Conservation (phyloP, 352 stramenopile genomes). For the Phytophthora cryptogea region DNA sequence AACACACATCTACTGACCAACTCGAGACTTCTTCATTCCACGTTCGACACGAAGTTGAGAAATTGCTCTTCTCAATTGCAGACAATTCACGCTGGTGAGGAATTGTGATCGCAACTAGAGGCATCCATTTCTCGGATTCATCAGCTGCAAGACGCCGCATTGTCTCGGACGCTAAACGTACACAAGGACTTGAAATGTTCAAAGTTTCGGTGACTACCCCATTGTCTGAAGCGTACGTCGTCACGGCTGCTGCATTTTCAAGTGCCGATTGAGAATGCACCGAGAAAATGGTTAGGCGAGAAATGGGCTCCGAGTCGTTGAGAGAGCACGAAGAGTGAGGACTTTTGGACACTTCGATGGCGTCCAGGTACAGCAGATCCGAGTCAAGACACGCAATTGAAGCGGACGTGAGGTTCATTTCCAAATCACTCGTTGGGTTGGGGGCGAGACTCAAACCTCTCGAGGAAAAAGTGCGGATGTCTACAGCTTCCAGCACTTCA, state of each 20-base stretch:
- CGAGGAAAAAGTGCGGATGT: constrained; percentile 44
- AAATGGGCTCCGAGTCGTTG: constrained; percentile 45
- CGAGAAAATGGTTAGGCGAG: constrained; percentile 45
- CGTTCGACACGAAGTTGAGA: constrained; percentile 57
- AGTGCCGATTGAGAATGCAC: constrained; percentile 48
- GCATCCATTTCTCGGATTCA: constrained; percentile 32
- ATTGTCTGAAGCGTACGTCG: constrained; percentile 10
- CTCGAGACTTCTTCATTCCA: constrained; percentile 43
- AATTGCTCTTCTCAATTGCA: constrained; percentile 55
- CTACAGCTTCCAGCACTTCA: constrained; percentile 26
- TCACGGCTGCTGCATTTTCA: constrained; percentile 16
- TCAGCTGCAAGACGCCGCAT: constrained; percentile 3
- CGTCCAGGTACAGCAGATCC: constrained; percentile 56
- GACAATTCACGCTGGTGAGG: constrained; percentile 51
- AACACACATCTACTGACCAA: constrained; percentile 64
- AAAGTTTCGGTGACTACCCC: constrained; percentile 40
- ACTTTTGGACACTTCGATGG: constrained; percentile 40
- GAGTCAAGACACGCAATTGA: constrained; percentile 49
- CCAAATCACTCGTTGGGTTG: constrained; percentile 15
- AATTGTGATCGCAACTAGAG: constrained; percentile 53
- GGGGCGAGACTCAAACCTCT: constrained; percentile 31
- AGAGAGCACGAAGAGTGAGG: constrained; percentile 54
- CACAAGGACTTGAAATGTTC: constrained; percentile 41
- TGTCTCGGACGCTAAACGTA: constrained; percentile 33
- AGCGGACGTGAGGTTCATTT: constrained; percentile 49